These are phyloP conservation scores for Agastache rugosa DNA, from an alignment of 257 asterid genomes.

Conservation along the genomic window DNA sequence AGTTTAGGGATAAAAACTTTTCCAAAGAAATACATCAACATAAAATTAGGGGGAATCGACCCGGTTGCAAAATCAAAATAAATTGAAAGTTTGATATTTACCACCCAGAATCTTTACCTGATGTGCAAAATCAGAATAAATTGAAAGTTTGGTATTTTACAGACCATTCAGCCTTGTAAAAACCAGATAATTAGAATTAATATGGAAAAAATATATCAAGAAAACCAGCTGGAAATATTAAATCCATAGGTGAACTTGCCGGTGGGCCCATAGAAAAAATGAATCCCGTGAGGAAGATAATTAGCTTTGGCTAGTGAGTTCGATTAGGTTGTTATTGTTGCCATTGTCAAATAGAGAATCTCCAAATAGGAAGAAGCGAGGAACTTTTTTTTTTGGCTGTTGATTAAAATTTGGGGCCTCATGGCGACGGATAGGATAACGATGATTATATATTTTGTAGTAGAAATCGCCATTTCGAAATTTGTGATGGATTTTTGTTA, in stretches of 20 bases:
- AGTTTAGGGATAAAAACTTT: too few species aligned
- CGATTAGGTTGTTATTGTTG: conserved; percentile 50
- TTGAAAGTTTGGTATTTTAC: too few species aligned
- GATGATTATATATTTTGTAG: conserved; percentile 23
- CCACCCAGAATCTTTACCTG: too few species aligned
- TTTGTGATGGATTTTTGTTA: not conserved
- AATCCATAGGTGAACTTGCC: conserved; percentile 60
- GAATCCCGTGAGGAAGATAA: conserved; percentile 62
- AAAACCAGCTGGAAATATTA: conserved; percentile 41
- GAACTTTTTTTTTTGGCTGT: conserved; percentile 41
- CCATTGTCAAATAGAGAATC: conserved; percentile 64
- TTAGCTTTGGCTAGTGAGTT: conserved; percentile 50
- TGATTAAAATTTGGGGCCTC: not conserved
- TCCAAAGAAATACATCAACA: too few species aligned
- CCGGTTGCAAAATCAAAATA: too few species aligned
- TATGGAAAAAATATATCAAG: conserved; percentile 35
- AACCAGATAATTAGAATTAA: too few species aligned
- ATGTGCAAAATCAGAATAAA: too few species aligned
- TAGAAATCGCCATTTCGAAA: conserved; percentile 9
- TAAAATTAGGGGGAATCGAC: too few species aligned
- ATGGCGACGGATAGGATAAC: conserved; percentile 3
- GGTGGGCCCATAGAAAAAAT: conserved; percentile 52
- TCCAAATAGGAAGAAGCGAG: conserved; percentile 52
- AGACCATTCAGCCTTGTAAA: too few species aligned
- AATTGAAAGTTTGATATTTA: too few species aligned